phyloP scores from a whole-genome alignment of 2,329 filamentous ascomycete species.

The Trichophyton schoenleinii region DNA sequence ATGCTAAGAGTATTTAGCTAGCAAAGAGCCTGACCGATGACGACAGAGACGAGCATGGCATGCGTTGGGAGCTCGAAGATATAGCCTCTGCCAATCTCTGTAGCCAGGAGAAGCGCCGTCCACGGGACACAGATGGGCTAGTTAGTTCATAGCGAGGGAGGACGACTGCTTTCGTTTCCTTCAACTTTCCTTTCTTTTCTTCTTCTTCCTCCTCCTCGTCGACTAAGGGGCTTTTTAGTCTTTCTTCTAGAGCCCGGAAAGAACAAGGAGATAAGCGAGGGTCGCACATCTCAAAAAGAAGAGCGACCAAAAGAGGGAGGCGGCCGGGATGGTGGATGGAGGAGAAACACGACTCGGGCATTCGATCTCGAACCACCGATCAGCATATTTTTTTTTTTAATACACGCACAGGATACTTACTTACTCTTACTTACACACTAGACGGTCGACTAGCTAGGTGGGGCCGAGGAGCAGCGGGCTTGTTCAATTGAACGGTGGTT shows the following conservation, averaged over 20 bases:
- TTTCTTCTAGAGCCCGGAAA: constrained; percentile 1
- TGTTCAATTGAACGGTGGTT: not conserved
- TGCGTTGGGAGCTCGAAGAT: too few relatives aligned
- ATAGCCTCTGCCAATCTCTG: too few relatives aligned
- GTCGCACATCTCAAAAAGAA: not conserved
- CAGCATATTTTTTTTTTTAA: not conserved
- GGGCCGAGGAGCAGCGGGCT: not conserved
- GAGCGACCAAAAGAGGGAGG: not conserved
- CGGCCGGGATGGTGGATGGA: not conserved
- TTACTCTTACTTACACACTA: too few relatives aligned
- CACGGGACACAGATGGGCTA: too few relatives aligned
- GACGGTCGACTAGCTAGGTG: not conserved
- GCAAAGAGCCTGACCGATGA: not conserved
- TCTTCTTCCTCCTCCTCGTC: not conserved
- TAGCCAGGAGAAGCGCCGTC: too few relatives aligned
- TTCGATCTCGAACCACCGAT: not conserved
- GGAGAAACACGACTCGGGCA: not conserved
- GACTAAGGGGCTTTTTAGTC: not conserved
- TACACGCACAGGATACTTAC: not conserved
- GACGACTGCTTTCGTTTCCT: not conserved
- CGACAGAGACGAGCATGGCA: not conserved
- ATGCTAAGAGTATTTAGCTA: not conserved
- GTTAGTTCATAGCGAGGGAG: too few relatives aligned
- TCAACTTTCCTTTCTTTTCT: too few relatives aligned
- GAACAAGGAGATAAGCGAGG: not conserved